These are phyloP conservation scores for Magnusiomyces starmeri DNA, from an alignment of 1,139 yeast species.

Conservation along the genomic window DNA sequence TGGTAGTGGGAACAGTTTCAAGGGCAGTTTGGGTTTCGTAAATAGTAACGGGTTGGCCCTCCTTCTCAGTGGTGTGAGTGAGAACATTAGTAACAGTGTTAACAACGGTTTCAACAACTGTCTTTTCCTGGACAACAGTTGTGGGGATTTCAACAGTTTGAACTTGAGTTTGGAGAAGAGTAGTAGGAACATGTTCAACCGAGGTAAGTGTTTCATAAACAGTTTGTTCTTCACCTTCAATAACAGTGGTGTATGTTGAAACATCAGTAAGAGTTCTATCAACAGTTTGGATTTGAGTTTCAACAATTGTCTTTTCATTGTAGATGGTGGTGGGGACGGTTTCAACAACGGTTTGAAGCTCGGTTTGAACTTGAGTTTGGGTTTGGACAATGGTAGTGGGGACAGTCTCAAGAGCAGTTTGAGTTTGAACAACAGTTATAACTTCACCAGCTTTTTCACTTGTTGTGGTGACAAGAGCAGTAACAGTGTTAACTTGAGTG, in stretches of 20 bases:
- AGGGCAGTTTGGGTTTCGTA: neutral
- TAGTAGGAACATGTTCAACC: neutral
- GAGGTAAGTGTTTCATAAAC: neutral
- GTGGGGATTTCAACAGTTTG: neutral
- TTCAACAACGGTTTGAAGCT: neutral
- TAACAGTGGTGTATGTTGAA: neutral
- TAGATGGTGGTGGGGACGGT: constrained; percentile 5
- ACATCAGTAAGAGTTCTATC: neutral
- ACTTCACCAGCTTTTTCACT: constrained; percentile 1
- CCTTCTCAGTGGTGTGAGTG: neutral
- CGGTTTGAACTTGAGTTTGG: neutral
- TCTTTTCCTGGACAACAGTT: neutral
- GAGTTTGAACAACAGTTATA: constrained; percentile 5
- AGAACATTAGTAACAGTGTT: neutral
- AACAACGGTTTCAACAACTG: constrained; percentile 2
- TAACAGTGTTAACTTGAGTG: neutral
- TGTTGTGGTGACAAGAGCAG: neutral
- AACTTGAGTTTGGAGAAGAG: constrained; percentile 2
- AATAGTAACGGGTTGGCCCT: constrained; percentile 1
- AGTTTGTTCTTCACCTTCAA: neutral
- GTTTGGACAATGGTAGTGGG: constrained; percentile 5
- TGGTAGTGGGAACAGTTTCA: neutral
- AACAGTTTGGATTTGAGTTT: neutral
- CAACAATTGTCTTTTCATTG: neutral
- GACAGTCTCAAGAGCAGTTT: constrained; percentile 1